Conservation (phyloP, 208 protist genomes). For the Acanthamoeba healyi region DNA sequence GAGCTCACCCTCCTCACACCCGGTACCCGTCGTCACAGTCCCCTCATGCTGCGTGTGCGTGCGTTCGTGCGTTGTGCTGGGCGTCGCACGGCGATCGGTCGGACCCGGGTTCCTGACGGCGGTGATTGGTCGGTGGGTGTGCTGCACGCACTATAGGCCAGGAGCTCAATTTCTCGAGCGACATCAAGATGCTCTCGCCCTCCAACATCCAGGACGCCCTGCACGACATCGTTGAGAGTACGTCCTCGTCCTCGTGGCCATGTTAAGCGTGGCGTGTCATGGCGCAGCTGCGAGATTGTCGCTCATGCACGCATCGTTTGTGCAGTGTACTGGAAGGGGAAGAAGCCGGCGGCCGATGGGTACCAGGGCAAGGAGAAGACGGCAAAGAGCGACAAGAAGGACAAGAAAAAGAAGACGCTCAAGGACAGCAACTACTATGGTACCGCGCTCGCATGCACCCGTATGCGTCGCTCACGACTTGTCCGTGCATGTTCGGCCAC, state of each 20-base stretch:
- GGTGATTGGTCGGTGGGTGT: too few relatives aligned
- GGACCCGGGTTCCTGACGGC: too few relatives aligned
- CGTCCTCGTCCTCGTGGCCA: not conserved
- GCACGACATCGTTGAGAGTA: not conserved
- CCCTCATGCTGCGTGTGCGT: too few relatives aligned
- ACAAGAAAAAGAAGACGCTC: slow-evolving; percentile 13
- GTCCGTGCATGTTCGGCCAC: not conserved
- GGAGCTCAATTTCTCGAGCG: slow-evolving; percentile 15
- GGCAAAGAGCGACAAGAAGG: slow-evolving; percentile 11
- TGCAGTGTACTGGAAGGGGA: not conserved
- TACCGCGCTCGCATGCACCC: not conserved
- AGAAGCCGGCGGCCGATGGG: not conserved
- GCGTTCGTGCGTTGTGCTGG: too few relatives aligned
- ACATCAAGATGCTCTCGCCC: not conserved
- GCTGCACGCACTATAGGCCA: not conserved
- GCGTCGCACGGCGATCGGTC: too few relatives aligned
- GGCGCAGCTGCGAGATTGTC: too few relatives aligned
- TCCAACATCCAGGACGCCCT: not conserved
- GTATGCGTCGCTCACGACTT: not conserved
- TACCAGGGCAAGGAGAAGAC: not conserved
- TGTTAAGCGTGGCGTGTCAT: too few relatives aligned
- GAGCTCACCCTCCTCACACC: slow-evolving; percentile 38
- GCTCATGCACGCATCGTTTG: too few relatives aligned
- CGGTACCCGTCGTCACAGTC: too few relatives aligned
- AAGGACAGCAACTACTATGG: not conserved